Conservation (phyloP, 495 filamentous ascomycete genomes). For the Talaromyces ruber region DNA sequence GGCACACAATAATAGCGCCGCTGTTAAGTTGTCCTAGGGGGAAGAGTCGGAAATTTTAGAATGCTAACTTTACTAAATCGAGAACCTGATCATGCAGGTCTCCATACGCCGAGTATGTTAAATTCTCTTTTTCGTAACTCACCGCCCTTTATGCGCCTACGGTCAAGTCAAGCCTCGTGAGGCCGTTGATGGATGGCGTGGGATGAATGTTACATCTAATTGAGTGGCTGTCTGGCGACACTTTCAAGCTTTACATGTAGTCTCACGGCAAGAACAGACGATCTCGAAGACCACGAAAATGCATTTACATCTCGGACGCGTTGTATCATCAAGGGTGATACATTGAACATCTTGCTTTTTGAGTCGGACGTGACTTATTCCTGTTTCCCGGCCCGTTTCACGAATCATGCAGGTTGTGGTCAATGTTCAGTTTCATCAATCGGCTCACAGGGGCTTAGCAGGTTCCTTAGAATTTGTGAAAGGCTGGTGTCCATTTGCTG, state of each 20-base stretch:
- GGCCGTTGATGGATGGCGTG: background rate
- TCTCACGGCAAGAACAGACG: background rate
- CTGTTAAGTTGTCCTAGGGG: background rate
- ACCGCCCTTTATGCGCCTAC: slow-evolving; percentile 2
- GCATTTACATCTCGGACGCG: background rate
- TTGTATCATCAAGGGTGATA: background rate
- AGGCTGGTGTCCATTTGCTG: background rate
- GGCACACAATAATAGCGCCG: background rate
- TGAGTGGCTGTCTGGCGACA: background rate
- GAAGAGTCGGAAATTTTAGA: background rate
- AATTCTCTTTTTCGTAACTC: background rate
- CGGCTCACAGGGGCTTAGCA: background rate
- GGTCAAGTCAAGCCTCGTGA: background rate
- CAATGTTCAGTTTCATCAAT: background rate
- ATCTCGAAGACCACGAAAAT: background rate
- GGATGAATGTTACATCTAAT: background rate
- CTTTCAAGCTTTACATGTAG: background rate
- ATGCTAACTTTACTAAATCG: background rate
- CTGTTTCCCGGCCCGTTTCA: background rate
- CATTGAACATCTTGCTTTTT: too few relatives aligned
- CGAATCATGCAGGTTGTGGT: background rate
- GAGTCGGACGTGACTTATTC: background rate
- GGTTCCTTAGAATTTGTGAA: background rate
- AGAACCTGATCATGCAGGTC: slow-evolving; percentile 1
- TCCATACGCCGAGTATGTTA: background rate